Conservation (phyloP, 768 basidiomycete genomes). For the Leucocoprinus sp. region DNA sequence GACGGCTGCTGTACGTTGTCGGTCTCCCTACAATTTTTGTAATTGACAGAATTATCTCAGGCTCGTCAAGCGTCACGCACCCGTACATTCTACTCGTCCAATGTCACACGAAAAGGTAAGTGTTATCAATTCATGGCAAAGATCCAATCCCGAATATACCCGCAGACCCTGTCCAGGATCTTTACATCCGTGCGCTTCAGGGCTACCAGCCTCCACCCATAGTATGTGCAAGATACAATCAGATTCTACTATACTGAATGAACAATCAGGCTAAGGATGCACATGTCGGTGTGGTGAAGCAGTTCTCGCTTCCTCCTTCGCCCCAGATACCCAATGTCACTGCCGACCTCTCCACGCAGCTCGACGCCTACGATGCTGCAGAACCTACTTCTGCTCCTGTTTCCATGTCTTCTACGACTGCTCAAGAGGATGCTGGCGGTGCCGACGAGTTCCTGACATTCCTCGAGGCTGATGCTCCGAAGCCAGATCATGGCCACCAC, state of each 20-base stretch:
- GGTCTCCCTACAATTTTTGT: not conserved
- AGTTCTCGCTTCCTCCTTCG: slow-evolving; percentile 63
- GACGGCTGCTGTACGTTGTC: slow-evolving; percentile 34
- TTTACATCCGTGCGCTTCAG: slow-evolving; percentile 87
- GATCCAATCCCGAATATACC: slow-evolving; percentile 31
- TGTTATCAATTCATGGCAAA: slow-evolving; percentile 17
- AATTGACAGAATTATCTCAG: slow-evolving; percentile 23
- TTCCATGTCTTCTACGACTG: slow-evolving; percentile 22
- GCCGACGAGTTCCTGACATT: slow-evolving; percentile 74
- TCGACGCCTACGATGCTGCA: slow-evolving; percentile 74
- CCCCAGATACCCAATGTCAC: slow-evolving; percentile 76
- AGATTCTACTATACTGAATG: not conserved
- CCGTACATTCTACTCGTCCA: slow-evolving; percentile 54
- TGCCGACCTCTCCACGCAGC: slow-evolving; percentile 78
- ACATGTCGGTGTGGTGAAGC: slow-evolving; percentile 80
- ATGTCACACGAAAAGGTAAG: slow-evolving; percentile 58
- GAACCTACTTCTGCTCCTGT: slow-evolving; percentile 54
- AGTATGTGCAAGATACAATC: slow-evolving; percentile 39
- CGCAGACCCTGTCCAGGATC: slow-evolving; percentile 86
- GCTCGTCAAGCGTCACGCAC: slow-evolving; percentile 42
- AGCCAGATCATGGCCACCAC: slow-evolving; percentile 46
- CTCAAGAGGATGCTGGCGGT: slow-evolving; percentile 40
- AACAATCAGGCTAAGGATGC: slow-evolving; percentile 73
- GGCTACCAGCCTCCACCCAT: slow-evolving; percentile 70
- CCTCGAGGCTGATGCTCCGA: slow-evolving; percentile 75